Base-by-base conservation (phyloP, 495 filamentous ascomycete genomes). In the Penicillium silybi region DNA sequence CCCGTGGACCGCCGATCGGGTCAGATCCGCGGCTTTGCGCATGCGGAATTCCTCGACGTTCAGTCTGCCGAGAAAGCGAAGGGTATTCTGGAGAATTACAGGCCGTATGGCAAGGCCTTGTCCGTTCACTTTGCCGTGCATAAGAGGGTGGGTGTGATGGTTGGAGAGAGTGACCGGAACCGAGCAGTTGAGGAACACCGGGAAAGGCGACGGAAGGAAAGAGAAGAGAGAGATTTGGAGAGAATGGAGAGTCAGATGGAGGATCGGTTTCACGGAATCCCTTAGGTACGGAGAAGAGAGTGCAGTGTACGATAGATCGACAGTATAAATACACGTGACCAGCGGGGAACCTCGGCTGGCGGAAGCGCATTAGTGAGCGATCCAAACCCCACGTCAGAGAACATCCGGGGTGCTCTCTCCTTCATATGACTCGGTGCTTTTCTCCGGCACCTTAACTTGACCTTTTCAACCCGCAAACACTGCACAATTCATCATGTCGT, bases 1-100 rank as follows among this genome's bases (percentile, higher is more conserved):
- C 87, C 93, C 34, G 87, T 97, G 54, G 93, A 98, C 68, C 81
- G 90, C 46, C 80, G 85, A 20, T 92, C 91, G 5, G 92, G 93
- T 13, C 85, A 89, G 67, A 89, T 88, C 16, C 81, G 89, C 57
- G 93, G 93, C 41, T 98, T 96, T 62, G 87, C 85, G 9, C 93
- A 97, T 64, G 88, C 84, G 18, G 92, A 97, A 60, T 98, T 98
- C 64, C 50, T 76, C 17, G 81, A 88, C 60, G 56, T 85, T 10
- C 68, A 79, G 47, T 80, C 78, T 37, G 90, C 92, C 10, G 51
- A 66, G 39, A 66, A 62, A 22, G 92, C 80, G 0, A 71, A 65
- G 56, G 78, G 83, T 41, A 63, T 76, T 35, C 73, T 97, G 22
- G 27, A 60, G n/a, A 69, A 67, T 2, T 80, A 78, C 64, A 65